Evolutionary conservation across 768 basidiomycete species (phyloP), one percentile per base, ranked within the genome.

Genomic region (Pilatotrama ljubarskyi): DNA sequence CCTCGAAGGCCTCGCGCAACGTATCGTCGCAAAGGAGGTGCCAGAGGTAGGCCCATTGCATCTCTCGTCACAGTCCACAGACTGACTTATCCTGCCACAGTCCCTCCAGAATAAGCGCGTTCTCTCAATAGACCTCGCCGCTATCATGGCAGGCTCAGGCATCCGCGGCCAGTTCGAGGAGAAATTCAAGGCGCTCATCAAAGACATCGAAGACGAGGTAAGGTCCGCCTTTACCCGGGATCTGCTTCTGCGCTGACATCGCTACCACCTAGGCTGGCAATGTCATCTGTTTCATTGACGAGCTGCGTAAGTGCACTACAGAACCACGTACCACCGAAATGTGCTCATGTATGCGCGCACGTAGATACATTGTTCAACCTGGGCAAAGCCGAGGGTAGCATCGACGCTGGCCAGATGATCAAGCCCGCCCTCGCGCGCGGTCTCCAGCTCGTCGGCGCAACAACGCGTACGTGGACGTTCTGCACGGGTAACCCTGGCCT

Each of bases 81-180:
- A 17, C 35, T 52, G 40, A 48, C 43, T n/a, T 8, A 11, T 40
- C 26, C 18, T 52, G 36, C 2, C 1, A 54, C 57, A 93, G 91
- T 93, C 93, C 8, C 76, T 96, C 10, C 89, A 93, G 61, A 76
- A 88, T 67, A 96, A 95, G 70, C 84, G 90, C n/a, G 90, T 97
- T 0, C 81, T 96, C 0, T 86, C 94, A 0, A 82, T 96, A 54
- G 94, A 95, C 70, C 79, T 96, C 2, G 81, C 92, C 0, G 84
- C 87, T 1, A 84, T 96, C 22, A 82, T 95, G 76, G 94, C 92
- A 7, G 94, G 94, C 1, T 92, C 93, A 1, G 93, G 93, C 0
- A 90, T 96, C 52, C 85, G 94, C 41, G 94, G 94, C 1, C 91
- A 94, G 65, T 95, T 95, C 53, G 94, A 97, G 66, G 92, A 93